A percentile compares a stretch with the other conserved stretches of the same genome.
These are phyloP conservation scores for Tinospora cordifolia DNA, from an alignment of 164 flowering plant species.

Conservation along the genomic window DNA sequence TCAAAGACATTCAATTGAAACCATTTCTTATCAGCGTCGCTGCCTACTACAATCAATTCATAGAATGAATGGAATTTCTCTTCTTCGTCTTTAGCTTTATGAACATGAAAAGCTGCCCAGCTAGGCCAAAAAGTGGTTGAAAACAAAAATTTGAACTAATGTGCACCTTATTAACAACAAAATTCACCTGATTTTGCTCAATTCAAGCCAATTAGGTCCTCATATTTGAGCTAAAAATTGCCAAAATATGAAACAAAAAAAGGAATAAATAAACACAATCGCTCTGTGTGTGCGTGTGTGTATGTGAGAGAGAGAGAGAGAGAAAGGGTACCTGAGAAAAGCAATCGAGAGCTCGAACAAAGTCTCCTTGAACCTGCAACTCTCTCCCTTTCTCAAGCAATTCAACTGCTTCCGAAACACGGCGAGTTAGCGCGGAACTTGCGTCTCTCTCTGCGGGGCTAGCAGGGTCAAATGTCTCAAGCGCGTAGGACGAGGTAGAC, in stretches of 20 bases:
- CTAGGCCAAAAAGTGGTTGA: too few relatives aligned
- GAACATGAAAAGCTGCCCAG: too few relatives aligned
- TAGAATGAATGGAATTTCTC: too few relatives aligned
- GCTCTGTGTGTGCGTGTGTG: too few relatives aligned
- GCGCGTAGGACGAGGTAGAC: slow-evolving; percentile 13
- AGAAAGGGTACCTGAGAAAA: slow-evolving; percentile 38
- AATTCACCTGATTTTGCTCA: not conserved
- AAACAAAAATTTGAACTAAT: not conserved
- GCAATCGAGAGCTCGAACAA: slow-evolving; percentile 38
- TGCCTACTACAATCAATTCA: too few relatives aligned
- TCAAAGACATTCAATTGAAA: too few relatives aligned
- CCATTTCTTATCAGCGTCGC: too few relatives aligned
- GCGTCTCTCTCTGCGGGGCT: slow-evolving; percentile 40
- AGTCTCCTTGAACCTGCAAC: slow-evolving; percentile 60
- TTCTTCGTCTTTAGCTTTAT: too few relatives aligned
- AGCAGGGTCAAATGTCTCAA: slow-evolving; percentile 34
- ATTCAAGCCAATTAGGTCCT: not conserved
- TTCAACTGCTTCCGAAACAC: slow-evolving; percentile 39
- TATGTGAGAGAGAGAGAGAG: not conserved
- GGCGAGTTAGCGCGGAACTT: slow-evolving; percentile 25
- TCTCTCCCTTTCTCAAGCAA: slow-evolving; percentile 55
- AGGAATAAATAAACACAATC: not conserved
- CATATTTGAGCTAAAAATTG: not conserved
- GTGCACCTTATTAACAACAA: not conserved
- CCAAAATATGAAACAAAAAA: not conserved